Evolutionary conservation across 1,139 yeast genomes (phyloP).

Genomic region (Candida dubliniensis): DNA sequence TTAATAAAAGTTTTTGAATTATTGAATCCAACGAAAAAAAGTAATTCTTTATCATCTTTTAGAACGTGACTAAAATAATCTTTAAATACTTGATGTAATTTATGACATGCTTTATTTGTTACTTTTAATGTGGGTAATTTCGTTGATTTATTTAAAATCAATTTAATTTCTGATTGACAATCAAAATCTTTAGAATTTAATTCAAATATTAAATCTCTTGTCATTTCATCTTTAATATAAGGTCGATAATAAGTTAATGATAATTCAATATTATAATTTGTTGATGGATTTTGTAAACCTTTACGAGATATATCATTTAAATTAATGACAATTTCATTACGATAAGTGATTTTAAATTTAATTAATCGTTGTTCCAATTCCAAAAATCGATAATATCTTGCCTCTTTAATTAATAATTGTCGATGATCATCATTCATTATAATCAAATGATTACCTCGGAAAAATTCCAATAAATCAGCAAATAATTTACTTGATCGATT

Average conservation of each 20-base stretch:
- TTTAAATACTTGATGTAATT: constrained; percentile 28
- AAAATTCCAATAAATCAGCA: constrained; percentile 53
- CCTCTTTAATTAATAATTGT: constrained; percentile 58
- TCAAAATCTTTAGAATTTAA: constrained; percentile 29
- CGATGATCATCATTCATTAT: constrained; percentile 58
- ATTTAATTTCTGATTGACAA: constrained; percentile 25
- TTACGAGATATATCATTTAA: constrained; percentile 47
- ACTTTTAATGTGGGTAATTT: constrained; percentile 29
- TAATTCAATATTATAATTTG: constrained; percentile 18
- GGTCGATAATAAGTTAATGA: constrained; percentile 58
- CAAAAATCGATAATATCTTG: constrained; percentile 72
- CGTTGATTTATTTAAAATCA: constrained; percentile 30
- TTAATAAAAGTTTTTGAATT: constrained; percentile 35
- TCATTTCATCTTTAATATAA: constrained; percentile 37
- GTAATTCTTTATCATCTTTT: constrained; percentile 21
- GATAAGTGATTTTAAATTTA: constrained; percentile 44
- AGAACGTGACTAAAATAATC: constrained; percentile 23
- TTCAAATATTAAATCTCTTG: constrained; percentile 57
- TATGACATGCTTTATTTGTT: constrained; percentile 24
- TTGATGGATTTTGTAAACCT: constrained; percentile 37
- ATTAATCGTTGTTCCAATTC: constrained; percentile 72
- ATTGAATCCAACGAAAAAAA: constrained; percentile 27
- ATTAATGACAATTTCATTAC: constrained; percentile 59
- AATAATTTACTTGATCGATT: constrained; percentile 60
- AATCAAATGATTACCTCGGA: constrained; percentile 53